Conservation (phyloP, 83 land plant genomes). For the Diphasiastrum complanatum region DNA sequence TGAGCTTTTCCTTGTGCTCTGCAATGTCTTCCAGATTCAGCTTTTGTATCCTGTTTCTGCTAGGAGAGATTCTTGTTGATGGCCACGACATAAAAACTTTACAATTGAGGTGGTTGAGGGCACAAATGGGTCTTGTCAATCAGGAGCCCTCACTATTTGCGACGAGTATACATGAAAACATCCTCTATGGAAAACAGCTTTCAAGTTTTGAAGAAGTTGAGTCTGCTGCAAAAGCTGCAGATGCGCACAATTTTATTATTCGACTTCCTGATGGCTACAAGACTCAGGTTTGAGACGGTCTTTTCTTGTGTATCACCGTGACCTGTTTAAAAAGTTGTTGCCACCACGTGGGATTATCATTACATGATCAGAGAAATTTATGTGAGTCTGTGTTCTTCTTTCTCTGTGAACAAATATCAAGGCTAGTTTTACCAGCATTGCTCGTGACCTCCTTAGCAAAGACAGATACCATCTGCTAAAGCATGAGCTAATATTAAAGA, state of each 20-base stretch:
- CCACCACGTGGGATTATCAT: background rate
- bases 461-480: no score
- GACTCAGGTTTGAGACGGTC: constrained; percentile 18
- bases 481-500: no score
- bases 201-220: constrained; percentile 19
- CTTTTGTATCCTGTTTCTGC: no score
- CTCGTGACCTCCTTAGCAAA: no score
- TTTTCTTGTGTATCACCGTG: no score
- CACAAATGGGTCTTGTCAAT: constrained; percentile 30
- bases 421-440: background rate
- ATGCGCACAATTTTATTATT: constrained; percentile 24
- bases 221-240: constrained; percentile 26
- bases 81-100: constrained; percentile 25
- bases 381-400: background rate
- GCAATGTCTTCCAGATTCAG: no score
- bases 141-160: constrained; percentile 37
- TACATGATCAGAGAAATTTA: background rate
- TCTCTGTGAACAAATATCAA: background rate
- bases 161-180: constrained; percentile 26
- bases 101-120: constrained; percentile 24
- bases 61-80: constrained; percentile 25
- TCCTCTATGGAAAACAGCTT: constrained; percentile 21
- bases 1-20: no score
- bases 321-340: background rate
- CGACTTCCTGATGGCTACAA: constrained; percentile 32